Conservation (phyloP, 116 monocot species). For the Cymodocea nodosa region DNA sequence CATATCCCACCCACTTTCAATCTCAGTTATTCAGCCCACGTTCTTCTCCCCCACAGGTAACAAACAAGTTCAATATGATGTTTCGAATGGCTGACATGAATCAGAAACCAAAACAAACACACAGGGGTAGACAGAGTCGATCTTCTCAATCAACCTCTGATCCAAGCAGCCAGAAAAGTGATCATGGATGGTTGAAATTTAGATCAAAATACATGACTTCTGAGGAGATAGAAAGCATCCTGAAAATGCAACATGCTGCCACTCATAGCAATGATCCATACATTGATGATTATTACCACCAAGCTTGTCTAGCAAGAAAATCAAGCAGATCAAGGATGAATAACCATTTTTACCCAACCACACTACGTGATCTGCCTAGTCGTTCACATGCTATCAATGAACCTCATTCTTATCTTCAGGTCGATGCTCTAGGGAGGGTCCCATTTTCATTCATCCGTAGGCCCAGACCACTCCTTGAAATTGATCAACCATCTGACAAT, state of each 20-base stretch:
- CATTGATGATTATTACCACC: constrained; percentile 81
- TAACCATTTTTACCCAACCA: constrained; percentile 45
- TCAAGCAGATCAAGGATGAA: constrained; percentile 18
- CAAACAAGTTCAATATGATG: constrained; percentile 23
- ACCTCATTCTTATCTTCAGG: constrained; percentile 49
- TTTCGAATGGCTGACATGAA: constrained; percentile 31
- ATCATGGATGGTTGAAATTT: constrained; percentile 17
- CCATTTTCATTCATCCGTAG: constrained; percentile 69
- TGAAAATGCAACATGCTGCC: constrained; percentile 51
- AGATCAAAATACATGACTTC: constrained; percentile 71
- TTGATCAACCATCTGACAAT: constrained; percentile 21
- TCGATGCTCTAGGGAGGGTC: constrained; percentile 64
- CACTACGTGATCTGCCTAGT: constrained; percentile 31
- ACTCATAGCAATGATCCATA: constrained; percentile 69
- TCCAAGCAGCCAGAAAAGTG: constrained; percentile 17
- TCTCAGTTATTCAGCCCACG: constrained; percentile 23
- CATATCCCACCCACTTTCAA: constrained; percentile 35
- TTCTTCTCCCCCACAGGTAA: constrained; percentile 20
- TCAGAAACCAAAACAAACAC: constrained; percentile 25
- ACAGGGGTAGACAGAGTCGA: constrained; percentile 41
- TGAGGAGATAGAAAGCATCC: constrained; percentile 68
- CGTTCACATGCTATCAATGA: constrained; percentile 37
- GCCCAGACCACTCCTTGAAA: constrained; percentile 74
- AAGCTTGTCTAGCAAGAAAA: constrained; percentile 58
- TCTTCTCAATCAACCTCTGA: constrained; percentile 29